Evolutionary conservation across 2,329 filamentous ascomycete species (phyloP).

Genomic region (Fusarium sp.): DNA sequence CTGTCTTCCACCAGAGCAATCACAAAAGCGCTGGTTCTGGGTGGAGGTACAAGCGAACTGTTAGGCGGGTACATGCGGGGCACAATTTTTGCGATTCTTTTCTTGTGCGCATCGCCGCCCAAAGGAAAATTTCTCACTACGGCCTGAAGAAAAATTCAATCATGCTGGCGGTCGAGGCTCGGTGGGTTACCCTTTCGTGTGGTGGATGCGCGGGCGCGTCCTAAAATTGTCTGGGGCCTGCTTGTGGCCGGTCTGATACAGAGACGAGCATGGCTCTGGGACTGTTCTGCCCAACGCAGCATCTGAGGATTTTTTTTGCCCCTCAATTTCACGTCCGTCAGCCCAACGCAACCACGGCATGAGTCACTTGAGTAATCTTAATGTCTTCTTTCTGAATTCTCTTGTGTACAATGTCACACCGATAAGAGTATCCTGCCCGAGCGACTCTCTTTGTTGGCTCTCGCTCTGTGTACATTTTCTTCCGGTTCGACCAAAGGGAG

Average conservation of each 20-base stretch:
- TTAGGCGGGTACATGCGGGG: constrained; percentile 44
- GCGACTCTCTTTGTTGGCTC: not conserved
- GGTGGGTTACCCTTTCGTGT: constrained; percentile 28
- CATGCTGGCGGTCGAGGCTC: constrained; percentile 35
- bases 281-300: constrained; percentile 41
- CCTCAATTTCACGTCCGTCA: constrained; percentile 34
- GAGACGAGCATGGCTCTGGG: constrained; percentile 6
- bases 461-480: not conserved
- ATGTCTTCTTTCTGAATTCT: not conserved
- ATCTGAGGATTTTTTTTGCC: constrained; percentile 27
- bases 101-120: constrained; percentile 23
- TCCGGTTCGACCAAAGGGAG: constrained; percentile 24
- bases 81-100: constrained; percentile 20
- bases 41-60: constrained; percentile 43
- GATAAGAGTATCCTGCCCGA: not conserved
- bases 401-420: not conserved
- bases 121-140: constrained; percentile 42
- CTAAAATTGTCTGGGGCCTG: constrained; percentile 28
- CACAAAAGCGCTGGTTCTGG: not conserved
- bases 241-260: constrained; percentile 23
- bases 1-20: constrained; percentile 1
- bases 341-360: constrained; percentile 42
- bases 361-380: constrained; percentile 34
- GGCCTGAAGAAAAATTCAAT: constrained; percentile 37
- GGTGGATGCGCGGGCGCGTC: constrained; percentile 27